Conservation (phyloP, 345 rosid genomes). For the Syzygium aromaticum region DNA sequence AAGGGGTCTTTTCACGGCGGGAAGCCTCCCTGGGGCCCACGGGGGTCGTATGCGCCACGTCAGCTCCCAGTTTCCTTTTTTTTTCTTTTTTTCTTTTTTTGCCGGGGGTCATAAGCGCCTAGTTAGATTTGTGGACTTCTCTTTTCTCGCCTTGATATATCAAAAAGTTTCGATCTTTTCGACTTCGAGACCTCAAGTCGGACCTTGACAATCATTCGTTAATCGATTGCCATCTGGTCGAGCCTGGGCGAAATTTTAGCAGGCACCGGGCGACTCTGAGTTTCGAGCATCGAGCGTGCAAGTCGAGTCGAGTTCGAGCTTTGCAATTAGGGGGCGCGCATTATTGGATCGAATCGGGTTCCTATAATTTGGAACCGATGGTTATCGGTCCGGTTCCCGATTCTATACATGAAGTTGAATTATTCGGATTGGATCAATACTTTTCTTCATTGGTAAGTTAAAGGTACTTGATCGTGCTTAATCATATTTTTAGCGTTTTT, state of each 20-base stretch:
- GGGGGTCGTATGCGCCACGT: background rate
- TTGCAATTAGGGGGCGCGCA: too few species aligned
- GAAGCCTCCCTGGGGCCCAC: background rate
- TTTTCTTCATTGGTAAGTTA: too few species aligned
- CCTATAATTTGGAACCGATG: too few species aligned
- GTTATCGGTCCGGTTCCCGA: too few species aligned
- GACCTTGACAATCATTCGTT: background rate
- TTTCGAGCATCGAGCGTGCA: rapidly evolving
- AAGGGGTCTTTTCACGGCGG: background rate
- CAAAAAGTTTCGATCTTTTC: background rate
- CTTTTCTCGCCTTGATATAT: background rate
- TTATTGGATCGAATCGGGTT: too few species aligned
- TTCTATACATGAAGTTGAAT: too few species aligned
- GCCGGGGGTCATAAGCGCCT: too few species aligned
- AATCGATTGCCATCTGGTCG: background rate
- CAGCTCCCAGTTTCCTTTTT: background rate
- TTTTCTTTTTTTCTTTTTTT: background rate
- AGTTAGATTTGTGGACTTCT: too few species aligned
- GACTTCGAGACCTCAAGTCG: background rate
- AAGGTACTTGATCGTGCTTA: too few species aligned
- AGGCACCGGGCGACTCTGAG: background rate
- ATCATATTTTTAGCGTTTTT: too few species aligned
- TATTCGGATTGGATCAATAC: too few species aligned
- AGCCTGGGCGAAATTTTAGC: background rate
- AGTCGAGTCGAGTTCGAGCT: rapidly evolving